A percentile compares a stretch with the other conserved stretches of the same genome.
Conservation (phyloP, 148 eudicot genomes). For the Beta vulgaris region DNA sequence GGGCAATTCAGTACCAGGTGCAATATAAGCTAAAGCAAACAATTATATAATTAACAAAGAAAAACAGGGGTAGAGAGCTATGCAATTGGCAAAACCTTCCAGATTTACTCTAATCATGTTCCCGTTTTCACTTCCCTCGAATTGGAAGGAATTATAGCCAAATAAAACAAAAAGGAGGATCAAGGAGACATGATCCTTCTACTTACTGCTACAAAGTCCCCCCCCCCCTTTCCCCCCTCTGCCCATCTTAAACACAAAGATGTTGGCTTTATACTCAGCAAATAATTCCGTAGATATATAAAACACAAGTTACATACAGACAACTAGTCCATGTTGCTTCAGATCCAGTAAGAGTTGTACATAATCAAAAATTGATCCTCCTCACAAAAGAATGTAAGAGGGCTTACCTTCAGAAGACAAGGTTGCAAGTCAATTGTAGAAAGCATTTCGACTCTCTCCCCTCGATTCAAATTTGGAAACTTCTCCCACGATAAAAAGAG, state of each 20-base stretch:
- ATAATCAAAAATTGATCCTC: neutral
- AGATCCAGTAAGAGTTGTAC: neutral
- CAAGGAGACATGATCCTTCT: neutral
- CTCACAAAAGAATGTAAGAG: neutral
- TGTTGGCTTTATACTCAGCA: neutral
- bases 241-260: neutral
- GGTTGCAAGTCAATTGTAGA: constrained; percentile 67
- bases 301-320: neutral
- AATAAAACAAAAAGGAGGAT: neutral
- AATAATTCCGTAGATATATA: neutral
- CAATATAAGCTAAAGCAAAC: neutral
- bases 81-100: neutral
- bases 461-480: constrained; percentile 56
- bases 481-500: constrained; percentile 70
- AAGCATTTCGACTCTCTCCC: constrained; percentile 67
- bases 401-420: constrained; percentile 64
- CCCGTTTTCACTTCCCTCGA: neutral
- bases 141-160: neutral
- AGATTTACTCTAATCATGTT: neutral
- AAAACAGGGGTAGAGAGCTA: neutral
- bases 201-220: neutral
- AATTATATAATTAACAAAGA: neutral
- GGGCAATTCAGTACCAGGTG: neutral
- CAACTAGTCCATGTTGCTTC: neutral
- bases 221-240: too few relatives aligned